phyloP scores from a whole-genome alignment of 2,329 filamentous ascomycete genomes.

The Fusarium sp. region DNA sequence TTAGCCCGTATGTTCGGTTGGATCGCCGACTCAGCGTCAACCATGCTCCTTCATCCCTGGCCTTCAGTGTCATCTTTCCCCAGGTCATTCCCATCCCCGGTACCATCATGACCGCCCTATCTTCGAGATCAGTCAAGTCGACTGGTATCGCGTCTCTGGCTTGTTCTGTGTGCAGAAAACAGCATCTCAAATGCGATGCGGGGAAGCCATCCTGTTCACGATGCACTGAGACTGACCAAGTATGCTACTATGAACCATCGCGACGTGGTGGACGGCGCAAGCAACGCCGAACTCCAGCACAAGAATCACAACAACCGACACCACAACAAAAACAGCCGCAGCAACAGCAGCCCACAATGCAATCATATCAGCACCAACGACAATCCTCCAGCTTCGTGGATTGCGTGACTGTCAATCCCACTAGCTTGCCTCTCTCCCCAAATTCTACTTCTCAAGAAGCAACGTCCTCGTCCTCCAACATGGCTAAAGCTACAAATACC shows the following conservation, averaged over 20 bases:
- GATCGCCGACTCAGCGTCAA: slow-evolving; percentile 29
- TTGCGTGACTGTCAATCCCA: slow-evolving; percentile 10
- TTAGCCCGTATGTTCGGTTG: background rate
- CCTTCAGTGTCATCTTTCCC: slow-evolving; percentile 3
- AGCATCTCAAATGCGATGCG: slow-evolving; percentile 47
- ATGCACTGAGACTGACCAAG: slow-evolving; percentile 21
- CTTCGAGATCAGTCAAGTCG: slow-evolving; percentile 17
- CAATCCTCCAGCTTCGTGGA: slow-evolving; percentile 8
- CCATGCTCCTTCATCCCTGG: background rate
- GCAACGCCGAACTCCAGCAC: slow-evolving; percentile 4
- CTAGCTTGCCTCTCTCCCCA: slow-evolving; percentile 12
- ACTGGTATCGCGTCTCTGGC: slow-evolving; percentile 36
- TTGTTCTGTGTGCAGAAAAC: slow-evolving; percentile 43
- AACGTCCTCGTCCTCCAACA: background rate
- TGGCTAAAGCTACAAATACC: background rate
- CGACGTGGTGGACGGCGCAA: slow-evolving; percentile 42
- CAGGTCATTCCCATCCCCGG: slow-evolving; percentile 5
- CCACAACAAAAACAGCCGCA: background rate
- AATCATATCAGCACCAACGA: background rate
- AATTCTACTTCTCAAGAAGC: slow-evolving; percentile 15
- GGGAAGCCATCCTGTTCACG: slow-evolving; percentile 41
- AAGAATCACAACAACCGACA: background rate
- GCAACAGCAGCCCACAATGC: background rate
- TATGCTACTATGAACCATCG: slow-evolving; percentile 44
- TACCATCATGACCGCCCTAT: slow-evolving; percentile 22